These are phyloP conservation scores for Argentina anserina DNA, from an alignment of 306 rosid genomes.

Conservation along the genomic window DNA sequence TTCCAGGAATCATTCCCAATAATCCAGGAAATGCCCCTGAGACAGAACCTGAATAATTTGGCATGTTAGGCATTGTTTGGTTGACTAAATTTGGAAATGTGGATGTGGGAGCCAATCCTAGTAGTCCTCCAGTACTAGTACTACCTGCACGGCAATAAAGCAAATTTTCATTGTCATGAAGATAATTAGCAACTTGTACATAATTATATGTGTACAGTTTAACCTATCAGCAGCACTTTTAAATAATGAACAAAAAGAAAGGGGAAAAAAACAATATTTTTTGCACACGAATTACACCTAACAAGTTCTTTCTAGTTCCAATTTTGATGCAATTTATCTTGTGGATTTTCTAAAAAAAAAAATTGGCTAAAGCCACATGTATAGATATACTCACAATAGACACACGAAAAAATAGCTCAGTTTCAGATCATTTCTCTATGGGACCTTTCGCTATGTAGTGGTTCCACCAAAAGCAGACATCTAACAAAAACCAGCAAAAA, in stretches of 20 bases:
- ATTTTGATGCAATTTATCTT: background rate
- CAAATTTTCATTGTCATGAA: conserved; percentile 4
- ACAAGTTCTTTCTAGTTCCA: background rate
- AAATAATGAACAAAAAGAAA: background rate
- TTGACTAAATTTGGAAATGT: conserved; percentile 76
- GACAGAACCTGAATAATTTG: conserved; percentile 93
- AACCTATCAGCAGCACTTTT: background rate
- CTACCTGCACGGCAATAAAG: conserved; percentile 52
- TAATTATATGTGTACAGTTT: conserved; percentile 1
- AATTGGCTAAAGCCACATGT: background rate
- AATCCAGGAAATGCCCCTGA: conserved; percentile 97
- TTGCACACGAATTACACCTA: background rate
- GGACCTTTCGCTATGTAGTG: background rate
- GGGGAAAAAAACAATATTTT: background rate
- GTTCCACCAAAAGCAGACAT: background rate
- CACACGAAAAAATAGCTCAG: background rate
- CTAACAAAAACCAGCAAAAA: background rate
- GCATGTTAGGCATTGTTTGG: conserved; percentile 99
- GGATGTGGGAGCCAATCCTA: conserved; percentile 82
- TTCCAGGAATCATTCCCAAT: conserved; percentile 96
- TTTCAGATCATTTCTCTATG: background rate
- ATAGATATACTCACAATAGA: background rate
- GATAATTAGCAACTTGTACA: background rate
- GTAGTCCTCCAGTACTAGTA: conserved; percentile 61
- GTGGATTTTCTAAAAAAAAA: background rate